Evolutionary conservation across 2,329 filamentous ascomycete genomes (phyloP).

Genomic region (Aspergillus alliaceus): DNA sequence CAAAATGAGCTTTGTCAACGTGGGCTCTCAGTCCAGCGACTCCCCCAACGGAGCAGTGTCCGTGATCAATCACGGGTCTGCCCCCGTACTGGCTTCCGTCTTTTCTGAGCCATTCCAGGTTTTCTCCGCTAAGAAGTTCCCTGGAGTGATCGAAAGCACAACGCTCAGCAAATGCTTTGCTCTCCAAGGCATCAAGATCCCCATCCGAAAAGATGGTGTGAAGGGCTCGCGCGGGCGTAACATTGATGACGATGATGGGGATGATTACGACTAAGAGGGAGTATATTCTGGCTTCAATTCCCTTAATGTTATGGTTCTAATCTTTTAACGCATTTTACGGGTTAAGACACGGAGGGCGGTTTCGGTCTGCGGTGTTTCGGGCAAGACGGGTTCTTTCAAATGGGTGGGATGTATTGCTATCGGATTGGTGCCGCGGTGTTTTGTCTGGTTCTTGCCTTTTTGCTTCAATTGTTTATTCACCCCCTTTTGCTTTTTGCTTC

Average conservation of each 20-base stretch:
- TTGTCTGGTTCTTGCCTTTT: constrained; percentile 5
- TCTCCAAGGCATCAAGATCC: constrained; percentile 92
- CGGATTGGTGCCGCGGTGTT: constrained; percentile 27
- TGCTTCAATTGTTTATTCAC: background rate
- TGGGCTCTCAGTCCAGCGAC: constrained; percentile 56
- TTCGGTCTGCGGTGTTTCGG: constrained; percentile 30
- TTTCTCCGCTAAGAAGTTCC: constrained; percentile 97
- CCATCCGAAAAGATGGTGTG: constrained; percentile 82
- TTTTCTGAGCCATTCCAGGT: constrained; percentile 92
- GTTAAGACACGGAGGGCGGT: constrained; percentile 20
- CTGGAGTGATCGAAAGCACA: constrained; percentile 93
- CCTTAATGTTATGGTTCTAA: background rate
- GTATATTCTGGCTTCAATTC: background rate
- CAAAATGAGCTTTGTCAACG: constrained; percentile 80
- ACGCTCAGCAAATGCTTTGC: constrained; percentile 89
- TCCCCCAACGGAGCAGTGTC: constrained; percentile 41
- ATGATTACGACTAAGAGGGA: constrained; percentile 29
- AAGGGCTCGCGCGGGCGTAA: constrained; percentile 41
- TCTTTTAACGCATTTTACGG: constrained; percentile 18
- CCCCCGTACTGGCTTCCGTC: constrained; percentile 77
- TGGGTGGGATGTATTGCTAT: constrained; percentile 28
- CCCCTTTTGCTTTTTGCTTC: background rate
- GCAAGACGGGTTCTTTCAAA: constrained; percentile 16
- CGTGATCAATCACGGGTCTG: constrained; percentile 70
- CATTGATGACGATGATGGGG: constrained; percentile 35